Conservation (phyloP, 805 yeast species). For the Zygoascus flipseniorum region DNA sequence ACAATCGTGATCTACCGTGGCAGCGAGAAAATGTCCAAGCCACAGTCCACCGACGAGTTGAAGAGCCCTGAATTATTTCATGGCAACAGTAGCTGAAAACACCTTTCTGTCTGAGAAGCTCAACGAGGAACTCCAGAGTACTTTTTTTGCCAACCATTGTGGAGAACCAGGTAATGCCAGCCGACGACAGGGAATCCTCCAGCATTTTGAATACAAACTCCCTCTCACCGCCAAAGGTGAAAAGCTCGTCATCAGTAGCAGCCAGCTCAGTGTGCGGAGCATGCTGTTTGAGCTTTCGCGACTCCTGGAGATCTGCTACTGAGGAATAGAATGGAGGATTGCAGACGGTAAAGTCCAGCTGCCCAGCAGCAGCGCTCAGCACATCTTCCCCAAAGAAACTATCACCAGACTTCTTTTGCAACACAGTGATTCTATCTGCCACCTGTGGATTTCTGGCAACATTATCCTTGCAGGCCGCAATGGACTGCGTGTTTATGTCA, state of each 20-base stretch:
- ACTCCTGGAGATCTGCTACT: constrained; percentile 25
- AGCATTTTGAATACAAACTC: constrained; percentile 33
- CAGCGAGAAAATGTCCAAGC: constrained; percentile 29
- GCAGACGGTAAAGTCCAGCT: constrained; percentile 34
- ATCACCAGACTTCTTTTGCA: neutral
- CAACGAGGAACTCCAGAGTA: constrained; percentile 9
- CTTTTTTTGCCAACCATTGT: constrained; percentile 29
- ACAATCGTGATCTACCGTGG: constrained; percentile 3
- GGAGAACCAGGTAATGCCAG: constrained; percentile 33
- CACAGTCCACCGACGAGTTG: constrained; percentile 31
- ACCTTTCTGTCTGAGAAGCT: constrained; percentile 1
- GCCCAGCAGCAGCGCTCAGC: neutral
- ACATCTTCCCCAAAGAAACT: neutral
- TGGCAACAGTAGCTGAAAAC: constrained; percentile 26
- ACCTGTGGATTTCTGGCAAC: constrained; percentile 11
- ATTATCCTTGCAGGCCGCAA: constrained; percentile 25
- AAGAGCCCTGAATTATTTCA: constrained; percentile 21
- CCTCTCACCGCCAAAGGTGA: constrained; percentile 41
- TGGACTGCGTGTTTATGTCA: constrained; percentile 34
- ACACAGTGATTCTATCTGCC: neutral
- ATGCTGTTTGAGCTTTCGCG: constrained; percentile 20
- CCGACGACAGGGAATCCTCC: constrained; percentile 21
- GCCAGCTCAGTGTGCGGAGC: constrained; percentile 13
- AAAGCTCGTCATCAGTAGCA: constrained; percentile 33
- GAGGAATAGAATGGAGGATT: constrained; percentile 47